These are phyloP conservation scores for Lactarius vividus DNA, from an alignment of 768 basidiomycete species.

Conservation along the genomic window DNA sequence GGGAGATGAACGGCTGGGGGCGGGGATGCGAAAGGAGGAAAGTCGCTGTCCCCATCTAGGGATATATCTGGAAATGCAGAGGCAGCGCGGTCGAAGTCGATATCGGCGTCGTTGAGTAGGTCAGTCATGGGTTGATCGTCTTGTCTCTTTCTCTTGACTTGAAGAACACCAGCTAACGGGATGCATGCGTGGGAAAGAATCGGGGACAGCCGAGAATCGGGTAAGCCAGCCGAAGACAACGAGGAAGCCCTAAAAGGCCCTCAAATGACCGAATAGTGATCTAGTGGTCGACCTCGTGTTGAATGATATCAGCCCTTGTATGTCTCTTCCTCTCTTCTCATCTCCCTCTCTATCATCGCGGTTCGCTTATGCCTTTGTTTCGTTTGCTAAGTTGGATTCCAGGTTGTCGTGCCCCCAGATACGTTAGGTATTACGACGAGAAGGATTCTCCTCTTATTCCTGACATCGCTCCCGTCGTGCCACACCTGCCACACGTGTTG, in stretches of 20 bases:
- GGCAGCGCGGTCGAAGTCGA: constrained; percentile 80
- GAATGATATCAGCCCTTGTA: constrained; percentile 14
- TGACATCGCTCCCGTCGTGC: constrained; percentile 6
- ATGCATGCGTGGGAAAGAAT: constrained; percentile 2
- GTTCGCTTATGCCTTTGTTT: constrained; percentile 16
- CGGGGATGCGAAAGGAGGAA: constrained; percentile 43
- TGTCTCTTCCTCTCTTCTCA: constrained; percentile 9
- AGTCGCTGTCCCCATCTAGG: constrained; percentile 60
- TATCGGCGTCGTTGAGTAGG: constrained; percentile 47
- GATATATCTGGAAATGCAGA: constrained; percentile 85
- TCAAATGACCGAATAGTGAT: constrained; percentile 16
- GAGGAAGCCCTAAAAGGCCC: background rate
- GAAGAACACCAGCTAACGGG: background rate
- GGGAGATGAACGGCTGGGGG: constrained; percentile 28
- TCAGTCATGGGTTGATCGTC: constrained; percentile 33
- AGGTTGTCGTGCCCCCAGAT: constrained; percentile 18
- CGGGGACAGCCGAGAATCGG: background rate
- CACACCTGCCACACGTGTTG: constrained; percentile 15
- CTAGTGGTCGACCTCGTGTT: constrained; percentile 17
- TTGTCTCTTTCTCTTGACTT: background rate
- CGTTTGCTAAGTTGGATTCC: constrained; percentile 18
- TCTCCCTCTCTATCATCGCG: background rate
- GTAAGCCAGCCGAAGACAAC: background rate
- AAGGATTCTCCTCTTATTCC: constrained; percentile 4
- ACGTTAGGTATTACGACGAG: constrained; percentile 14